Percentiles rank a stretch among this genome's conserved stretches.
Conservation (phyloP, 2,329 filamentous ascomycete genomes). For the Monilinia fructicola region DNA sequence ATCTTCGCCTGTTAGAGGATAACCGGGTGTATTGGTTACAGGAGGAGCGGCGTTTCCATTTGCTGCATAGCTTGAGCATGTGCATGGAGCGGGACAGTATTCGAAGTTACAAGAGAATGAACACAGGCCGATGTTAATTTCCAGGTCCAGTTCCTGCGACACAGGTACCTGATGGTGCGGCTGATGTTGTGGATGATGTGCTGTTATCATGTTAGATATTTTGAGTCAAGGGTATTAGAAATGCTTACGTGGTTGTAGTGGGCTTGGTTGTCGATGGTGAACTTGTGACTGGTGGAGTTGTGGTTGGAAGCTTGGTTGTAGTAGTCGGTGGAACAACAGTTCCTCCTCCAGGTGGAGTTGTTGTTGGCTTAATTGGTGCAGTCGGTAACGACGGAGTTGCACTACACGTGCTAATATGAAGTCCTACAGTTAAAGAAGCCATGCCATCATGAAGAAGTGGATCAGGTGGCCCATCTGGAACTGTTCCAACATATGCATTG, state of each 20-base stretch:
- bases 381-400: conserved; percentile 41
- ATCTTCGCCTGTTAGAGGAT: conserved; percentile 17
- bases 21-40: conserved; percentile 5
- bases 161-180: conserved; percentile 24
- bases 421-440: conserved; percentile 37
- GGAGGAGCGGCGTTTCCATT: conserved; percentile 2
- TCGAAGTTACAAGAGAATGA: conserved; percentile 36
- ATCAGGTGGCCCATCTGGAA: conserved; percentile 30
- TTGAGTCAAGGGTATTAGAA: background rate
- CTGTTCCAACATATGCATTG: conserved; percentile 34
- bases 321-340: conserved; percentile 19
- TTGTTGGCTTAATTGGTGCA: conserved; percentile 31
- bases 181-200: conserved; percentile 18
- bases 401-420: conserved; percentile 40
- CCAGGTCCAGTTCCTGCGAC: conserved; percentile 35
- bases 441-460: conserved; percentile 36
- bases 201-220: conserved; percentile 5
- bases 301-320: conserved; percentile 21
- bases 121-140: conserved; percentile 44
- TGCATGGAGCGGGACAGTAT: conserved; percentile 30
- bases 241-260: conserved; percentile 13
- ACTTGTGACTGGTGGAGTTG: background rate
- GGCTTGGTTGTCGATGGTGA: conserved; percentile 20
- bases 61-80: conserved; percentile 14
- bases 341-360: conserved; percentile 23